These are phyloP conservation scores for Fraxinus sp. DNA, from an alignment of 305 asterid species.

Conservation along the genomic window DNA sequence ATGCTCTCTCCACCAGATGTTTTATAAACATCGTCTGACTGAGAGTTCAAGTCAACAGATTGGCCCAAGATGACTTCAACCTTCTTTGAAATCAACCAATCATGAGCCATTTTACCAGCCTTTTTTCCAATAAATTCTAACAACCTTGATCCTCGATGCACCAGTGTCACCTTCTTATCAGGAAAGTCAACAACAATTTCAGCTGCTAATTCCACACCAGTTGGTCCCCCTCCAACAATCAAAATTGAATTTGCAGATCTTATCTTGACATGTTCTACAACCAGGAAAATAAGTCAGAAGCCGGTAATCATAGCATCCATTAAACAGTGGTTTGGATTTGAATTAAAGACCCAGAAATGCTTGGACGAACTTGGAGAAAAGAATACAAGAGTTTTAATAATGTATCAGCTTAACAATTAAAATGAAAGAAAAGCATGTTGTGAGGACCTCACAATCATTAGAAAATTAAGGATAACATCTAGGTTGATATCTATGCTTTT, in stretches of 20 bases:
- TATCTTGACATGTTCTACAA: constrained; percentile 62
- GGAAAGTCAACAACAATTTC: constrained; percentile 71
- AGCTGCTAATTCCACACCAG: constrained; percentile 80
- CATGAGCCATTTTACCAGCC: constrained; percentile 59
- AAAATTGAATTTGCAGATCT: constrained; percentile 55
- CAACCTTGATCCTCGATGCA: constrained; percentile 69
- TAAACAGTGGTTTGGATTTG: not conserved
- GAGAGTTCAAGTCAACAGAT: constrained; percentile 48
- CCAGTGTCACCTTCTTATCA: constrained; percentile 63
- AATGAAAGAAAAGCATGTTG: not conserved
- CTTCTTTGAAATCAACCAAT: constrained; percentile 69
- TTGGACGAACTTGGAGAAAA: not conserved
- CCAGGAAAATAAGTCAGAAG: constrained; percentile 4
- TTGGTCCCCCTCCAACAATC: constrained; percentile 87
- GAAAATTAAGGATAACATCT: not conserved
- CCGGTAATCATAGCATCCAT: not conserved
- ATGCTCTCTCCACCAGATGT: constrained; percentile 74
- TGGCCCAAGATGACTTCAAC: constrained; percentile 76
- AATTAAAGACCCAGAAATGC: not conserved
- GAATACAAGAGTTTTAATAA: not conserved
- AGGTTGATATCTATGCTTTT: not conserved
- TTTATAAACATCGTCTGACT: constrained; percentile 41
- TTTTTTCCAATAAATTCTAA: constrained; percentile 58
- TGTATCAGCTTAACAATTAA: not conserved
- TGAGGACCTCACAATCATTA: not conserved